Evolutionary conservation across 331 rosid species (phyloP).

Genomic region (Saraca asoca): DNA sequence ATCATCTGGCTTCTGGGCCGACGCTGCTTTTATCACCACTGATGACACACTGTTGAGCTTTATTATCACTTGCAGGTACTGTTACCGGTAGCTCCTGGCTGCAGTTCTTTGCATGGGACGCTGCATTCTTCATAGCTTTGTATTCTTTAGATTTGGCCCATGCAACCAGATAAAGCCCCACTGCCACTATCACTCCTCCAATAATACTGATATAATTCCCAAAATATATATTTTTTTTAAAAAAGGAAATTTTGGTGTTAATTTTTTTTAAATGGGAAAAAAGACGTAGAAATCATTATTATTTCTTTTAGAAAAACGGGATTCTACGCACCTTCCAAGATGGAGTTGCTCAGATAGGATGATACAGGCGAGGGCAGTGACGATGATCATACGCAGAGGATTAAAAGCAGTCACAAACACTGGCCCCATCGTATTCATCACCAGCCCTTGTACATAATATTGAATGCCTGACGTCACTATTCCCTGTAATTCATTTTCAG

Average conservation of each 20-base stretch:
- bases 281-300: no score
- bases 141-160: conserved; percentile 48
- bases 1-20: neutral
- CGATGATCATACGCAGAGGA: conserved; percentile 78
- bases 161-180: conserved; percentile 43
- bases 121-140: neutral
- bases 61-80: conserved; percentile 20
- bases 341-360: conserved; percentile 63
- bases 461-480: conserved; percentile 67
- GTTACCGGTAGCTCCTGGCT: conserved; percentile 34
- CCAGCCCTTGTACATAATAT: conserved; percentile 68
- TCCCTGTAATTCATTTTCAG: conserved; percentile 44
- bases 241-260: neutral
- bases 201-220: conserved; percentile 28
- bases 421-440: conserved; percentile 67
- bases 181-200: conserved; percentile 44
- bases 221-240: no score
- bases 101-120: conserved; percentile 12
- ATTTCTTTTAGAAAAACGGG: neutral
- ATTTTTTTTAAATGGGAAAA: neutral
- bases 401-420: conserved; percentile 82
- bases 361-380: conserved; percentile 48
- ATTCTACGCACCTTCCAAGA: conserved; percentile 75
- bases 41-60: conserved; percentile 6
- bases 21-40: neutral